phyloP scores from a whole-genome alignment of 176 grass and related monocot species.

The Typha latifolia region DNA sequence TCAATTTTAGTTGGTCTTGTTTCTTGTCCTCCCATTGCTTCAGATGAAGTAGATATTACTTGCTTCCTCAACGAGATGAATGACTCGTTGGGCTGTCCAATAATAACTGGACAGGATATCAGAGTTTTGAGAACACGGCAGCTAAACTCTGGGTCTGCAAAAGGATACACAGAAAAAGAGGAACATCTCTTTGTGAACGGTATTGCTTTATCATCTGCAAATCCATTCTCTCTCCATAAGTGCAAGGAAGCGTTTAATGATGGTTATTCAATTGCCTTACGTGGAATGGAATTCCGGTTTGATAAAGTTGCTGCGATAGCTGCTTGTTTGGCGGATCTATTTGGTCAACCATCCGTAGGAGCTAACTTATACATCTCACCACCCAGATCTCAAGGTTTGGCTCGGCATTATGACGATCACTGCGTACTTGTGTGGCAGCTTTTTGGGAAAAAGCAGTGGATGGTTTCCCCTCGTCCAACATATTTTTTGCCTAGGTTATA shows the following conservation, averaged over 20 bases:
- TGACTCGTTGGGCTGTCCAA: constrained; percentile 33
- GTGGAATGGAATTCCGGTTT: constrained; percentile 72
- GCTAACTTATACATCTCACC: constrained; percentile 84
- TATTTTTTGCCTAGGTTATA: constrained; percentile 63
- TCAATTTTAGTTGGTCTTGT: constrained; percentile 41
- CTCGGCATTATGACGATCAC: constrained; percentile 73
- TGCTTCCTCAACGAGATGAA: constrained; percentile 46
- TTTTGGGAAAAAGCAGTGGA: constrained; percentile 56
- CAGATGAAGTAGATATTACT: constrained; percentile 64
- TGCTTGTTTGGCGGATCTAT: constrained; percentile 47
- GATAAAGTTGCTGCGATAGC: constrained; percentile 52
- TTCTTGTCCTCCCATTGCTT: constrained; percentile 65
- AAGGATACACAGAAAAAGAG: constrained; percentile 20
- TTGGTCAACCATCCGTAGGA: constrained; percentile 84
- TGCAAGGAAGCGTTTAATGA: constrained; percentile 52
- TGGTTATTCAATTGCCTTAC: constrained; percentile 74
- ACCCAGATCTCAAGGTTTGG: constrained; percentile 61
- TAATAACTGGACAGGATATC: constrained; percentile 58
- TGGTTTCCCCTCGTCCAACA: constrained; percentile 40
- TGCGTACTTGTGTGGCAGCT: constrained; percentile 92
- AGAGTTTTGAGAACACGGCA: constrained; percentile 50
- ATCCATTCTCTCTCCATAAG: constrained; percentile 14
- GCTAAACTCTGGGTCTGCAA: background rate
- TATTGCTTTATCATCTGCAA: no score
- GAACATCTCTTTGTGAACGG: constrained; percentile 33